Conservation (phyloP, 108 stramenopile genomes). For the Fistulifera pelliculosa region DNA sequence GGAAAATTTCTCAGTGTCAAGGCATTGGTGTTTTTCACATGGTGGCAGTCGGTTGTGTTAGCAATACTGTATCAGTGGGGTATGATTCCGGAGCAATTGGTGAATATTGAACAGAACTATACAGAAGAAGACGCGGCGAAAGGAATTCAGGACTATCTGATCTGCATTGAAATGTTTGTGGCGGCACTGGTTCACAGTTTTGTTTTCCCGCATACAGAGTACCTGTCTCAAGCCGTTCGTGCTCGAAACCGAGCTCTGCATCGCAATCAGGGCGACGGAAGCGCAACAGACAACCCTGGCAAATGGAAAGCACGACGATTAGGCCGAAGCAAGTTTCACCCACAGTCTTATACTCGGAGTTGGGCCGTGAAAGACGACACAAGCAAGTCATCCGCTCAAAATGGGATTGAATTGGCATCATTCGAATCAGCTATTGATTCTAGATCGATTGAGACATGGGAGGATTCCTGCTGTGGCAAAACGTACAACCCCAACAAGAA, state of each 20-base stretch:
- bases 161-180: conserved; percentile 96
- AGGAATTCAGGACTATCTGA: conserved; percentile 92
- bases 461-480: not conserved
- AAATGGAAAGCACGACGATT: conserved; percentile 24
- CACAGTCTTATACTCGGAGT: not conserved
- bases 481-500: too few species aligned
- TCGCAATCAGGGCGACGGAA: not conserved
- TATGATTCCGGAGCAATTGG: conserved; percentile 69
- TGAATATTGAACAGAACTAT: conserved; percentile 37
- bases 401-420: conserved; percentile 1
- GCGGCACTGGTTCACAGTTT: conserved; percentile 91
- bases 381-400: not conserved
- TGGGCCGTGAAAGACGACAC: conserved; percentile 2
- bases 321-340: not conserved
- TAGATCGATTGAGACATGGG: not conserved
- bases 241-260: conserved; percentile 37
- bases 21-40: conserved; percentile 93
- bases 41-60: conserved; percentile 89
- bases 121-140: conserved; percentile 87
- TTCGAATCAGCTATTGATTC: not conserved
- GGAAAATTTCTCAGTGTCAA: conserved; percentile 95
- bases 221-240: conserved; percentile 52
- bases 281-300: conserved; percentile 8
- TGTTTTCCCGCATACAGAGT: conserved; percentile 91
- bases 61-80: conserved; percentile 71